These are phyloP conservation scores for Hypoxylon sp. DNA, from an alignment of 2,329 filamentous ascomycete species.

Conservation along the genomic window DNA sequence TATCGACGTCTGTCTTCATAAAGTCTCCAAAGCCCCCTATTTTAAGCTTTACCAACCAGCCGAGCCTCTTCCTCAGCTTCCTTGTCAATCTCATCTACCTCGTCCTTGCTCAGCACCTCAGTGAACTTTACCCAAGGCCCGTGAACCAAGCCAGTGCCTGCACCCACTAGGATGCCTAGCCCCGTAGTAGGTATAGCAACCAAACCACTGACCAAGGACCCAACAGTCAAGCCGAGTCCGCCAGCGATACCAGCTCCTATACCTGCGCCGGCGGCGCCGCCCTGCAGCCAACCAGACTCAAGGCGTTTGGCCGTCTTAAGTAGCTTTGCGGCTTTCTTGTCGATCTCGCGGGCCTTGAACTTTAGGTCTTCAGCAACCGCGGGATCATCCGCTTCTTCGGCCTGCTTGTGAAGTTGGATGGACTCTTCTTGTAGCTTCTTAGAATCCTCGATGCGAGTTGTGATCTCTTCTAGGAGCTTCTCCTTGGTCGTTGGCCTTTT, in stretches of 20 bases:
- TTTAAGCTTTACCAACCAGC: conserved; percentile 38
- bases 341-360: conserved; percentile 50
- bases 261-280: conserved; percentile 53
- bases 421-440: conserved; percentile 52
- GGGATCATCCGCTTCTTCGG: conserved; percentile 50
- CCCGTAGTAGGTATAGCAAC: conserved; percentile 53
- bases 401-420: conserved; percentile 48
- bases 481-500: conserved; percentile 50
- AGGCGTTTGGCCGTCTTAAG: conserved; percentile 53
- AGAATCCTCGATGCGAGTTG: conserved; percentile 51
- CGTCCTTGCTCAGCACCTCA: conserved; percentile 51
- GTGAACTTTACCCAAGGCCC: conserved; percentile 55
- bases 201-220: conserved; percentile 52
- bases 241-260: conserved; percentile 54
- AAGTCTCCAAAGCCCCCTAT: background rate
- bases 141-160: conserved; percentile 53
- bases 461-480: conserved; percentile 54
- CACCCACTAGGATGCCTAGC: conserved; percentile 53
- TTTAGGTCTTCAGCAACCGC: conserved; percentile 51
- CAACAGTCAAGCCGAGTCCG: conserved; percentile 53
- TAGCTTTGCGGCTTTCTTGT: conserved; percentile 52
- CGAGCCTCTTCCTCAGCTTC: conserved; percentile 51
- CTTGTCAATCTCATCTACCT: conserved; percentile 51
- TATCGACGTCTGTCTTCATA: background rate
- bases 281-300: conserved; percentile 54